These are phyloP conservation scores for Fusarium phyllophilum DNA, from an alignment of 2,329 filamentous ascomycete genomes.

Conservation along the genomic window DNA sequence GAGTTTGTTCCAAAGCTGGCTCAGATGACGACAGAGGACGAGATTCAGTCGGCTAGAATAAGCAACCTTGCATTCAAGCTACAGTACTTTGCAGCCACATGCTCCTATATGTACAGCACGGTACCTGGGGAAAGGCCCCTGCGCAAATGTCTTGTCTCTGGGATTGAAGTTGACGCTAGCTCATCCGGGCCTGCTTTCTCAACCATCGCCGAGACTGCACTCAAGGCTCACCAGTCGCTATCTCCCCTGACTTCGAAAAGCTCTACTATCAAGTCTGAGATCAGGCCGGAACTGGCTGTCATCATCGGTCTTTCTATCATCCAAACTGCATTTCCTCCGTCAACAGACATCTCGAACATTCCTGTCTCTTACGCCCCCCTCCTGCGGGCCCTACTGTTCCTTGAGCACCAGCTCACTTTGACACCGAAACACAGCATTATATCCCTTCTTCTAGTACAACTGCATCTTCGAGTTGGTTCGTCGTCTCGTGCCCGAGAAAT, in stretches of 20 bases:
- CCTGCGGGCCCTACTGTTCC: slow-evolving; percentile 60
- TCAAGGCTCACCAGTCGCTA: slow-evolving; percentile 36
- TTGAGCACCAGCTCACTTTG: slow-evolving; percentile 60
- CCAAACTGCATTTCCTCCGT: slow-evolving; percentile 44
- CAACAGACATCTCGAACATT: slow-evolving; percentile 24
- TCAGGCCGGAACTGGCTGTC: slow-evolving; percentile 50
- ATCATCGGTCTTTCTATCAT: slow-evolving; percentile 50
- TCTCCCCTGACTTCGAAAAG: slow-evolving; percentile 13
- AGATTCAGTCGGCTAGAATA: slow-evolving; percentile 41
- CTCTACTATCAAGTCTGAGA: slow-evolving; percentile 36
- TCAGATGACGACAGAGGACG: slow-evolving; percentile 37
- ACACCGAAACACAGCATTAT: slow-evolving; percentile 59
- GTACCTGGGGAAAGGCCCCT: slow-evolving; percentile 31
- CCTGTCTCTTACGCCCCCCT: slow-evolving; percentile 47
- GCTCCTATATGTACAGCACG: slow-evolving; percentile 41
- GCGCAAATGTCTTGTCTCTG: slow-evolving; percentile 43
- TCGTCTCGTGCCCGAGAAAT: slow-evolving; percentile 57
- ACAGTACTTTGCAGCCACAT: slow-evolving; percentile 57
- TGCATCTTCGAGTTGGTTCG: slow-evolving; percentile 63
- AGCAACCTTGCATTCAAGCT: slow-evolving; percentile 54
- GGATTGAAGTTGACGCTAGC: slow-evolving; percentile 23
- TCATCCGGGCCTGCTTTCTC: slow-evolving; percentile 41
- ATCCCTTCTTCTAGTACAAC: slow-evolving; percentile 61
- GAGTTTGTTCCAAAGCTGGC: slow-evolving; percentile 49
- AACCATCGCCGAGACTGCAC: slow-evolving; percentile 33